These are phyloP conservation scores for Trichomonas gallinae DNA, from an alignment of 208 protist genomes.

Conservation along the genomic window DNA sequence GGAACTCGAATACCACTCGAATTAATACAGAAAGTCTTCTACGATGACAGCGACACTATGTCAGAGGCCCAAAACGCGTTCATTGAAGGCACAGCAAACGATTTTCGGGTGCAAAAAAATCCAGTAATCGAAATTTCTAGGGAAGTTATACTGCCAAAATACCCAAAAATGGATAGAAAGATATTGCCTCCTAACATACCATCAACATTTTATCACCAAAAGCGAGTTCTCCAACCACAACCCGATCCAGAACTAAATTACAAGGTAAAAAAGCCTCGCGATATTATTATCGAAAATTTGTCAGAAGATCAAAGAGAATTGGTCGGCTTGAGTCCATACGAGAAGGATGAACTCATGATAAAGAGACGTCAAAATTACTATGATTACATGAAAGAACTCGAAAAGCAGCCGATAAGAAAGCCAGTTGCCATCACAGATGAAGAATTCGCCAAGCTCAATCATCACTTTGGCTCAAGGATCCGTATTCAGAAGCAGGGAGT, in stretches of 20 bases:
- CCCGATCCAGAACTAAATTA: not conserved
- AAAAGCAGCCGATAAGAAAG: not conserved
- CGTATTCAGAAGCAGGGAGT: no score
- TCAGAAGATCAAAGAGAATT: not conserved
- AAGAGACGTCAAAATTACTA: not conserved
- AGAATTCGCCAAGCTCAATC: not conserved
- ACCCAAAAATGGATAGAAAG: not conserved
- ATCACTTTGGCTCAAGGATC: not conserved
- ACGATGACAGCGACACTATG: not conserved
- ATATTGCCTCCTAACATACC: not conserved
- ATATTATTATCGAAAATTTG: not conserved
- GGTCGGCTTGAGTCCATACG: not conserved
- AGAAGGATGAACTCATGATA: not conserved
- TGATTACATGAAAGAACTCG: not conserved
- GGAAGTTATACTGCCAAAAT: not conserved
- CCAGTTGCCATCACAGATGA: not conserved
- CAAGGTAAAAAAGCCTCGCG: not conserved
- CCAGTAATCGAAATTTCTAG: not conserved
- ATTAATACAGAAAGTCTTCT: not conserved
- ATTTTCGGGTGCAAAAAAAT: not conserved
- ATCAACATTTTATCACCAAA: not conserved
- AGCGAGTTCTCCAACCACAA: not conserved
- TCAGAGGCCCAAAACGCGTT: not conserved
- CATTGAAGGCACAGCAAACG: not conserved
- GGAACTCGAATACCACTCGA: not conserved